Evolutionary conservation across 805 yeast genomes (phyloP), one percentile per base, ranked within the genome.

Genomic region (Candida pini): DNA sequence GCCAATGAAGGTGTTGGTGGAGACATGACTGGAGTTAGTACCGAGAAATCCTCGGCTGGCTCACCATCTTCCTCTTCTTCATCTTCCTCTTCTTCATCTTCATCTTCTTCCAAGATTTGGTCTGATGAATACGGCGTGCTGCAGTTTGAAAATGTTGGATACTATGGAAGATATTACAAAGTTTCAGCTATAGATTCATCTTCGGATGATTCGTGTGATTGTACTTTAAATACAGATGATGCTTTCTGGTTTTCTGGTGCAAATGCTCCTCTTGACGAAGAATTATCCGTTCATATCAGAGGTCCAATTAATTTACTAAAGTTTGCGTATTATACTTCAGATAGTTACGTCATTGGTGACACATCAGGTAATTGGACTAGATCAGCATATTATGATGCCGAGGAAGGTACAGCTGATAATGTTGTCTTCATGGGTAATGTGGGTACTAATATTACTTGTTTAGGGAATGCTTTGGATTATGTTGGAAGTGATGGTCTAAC

Each of bases 251-350:
- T 77, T 44, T 59, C 68, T 8, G 90, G 90, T 17, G 38, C 73
- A 16, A 73, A 78, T 49, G 60, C 87, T 18, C 92, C 92, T 6
- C 53, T 81, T 26, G 63, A 80, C 53, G 78, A 71, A 45, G 88
- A 77, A 53, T 64, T 82, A 18, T 77, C 87, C 4, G 86, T 82
- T 12, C 92, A 82, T 54, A 74, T 82, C 56, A 71, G 92, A 62
- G 92, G 92, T 29, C 92, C 92, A 8, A 54, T 82, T 40, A 61
- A 69, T 12, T 63, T 82, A 49, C 57, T 62, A 40, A 69, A 73
- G 47, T 82, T 81, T 52, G 89, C 76, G 5, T 77, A 63, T 45
- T 82, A 78, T 51, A 65, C 66, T n/a, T 46, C 78, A 12, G 63
- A 63, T 4, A 51, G 60, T 19, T 77, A 63, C 44, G 48, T 44